These are phyloP conservation scores for Ceratocystis cubensis DNA, from an alignment of 2,329 filamentous ascomycete genomes.

Conservation along the genomic window DNA sequence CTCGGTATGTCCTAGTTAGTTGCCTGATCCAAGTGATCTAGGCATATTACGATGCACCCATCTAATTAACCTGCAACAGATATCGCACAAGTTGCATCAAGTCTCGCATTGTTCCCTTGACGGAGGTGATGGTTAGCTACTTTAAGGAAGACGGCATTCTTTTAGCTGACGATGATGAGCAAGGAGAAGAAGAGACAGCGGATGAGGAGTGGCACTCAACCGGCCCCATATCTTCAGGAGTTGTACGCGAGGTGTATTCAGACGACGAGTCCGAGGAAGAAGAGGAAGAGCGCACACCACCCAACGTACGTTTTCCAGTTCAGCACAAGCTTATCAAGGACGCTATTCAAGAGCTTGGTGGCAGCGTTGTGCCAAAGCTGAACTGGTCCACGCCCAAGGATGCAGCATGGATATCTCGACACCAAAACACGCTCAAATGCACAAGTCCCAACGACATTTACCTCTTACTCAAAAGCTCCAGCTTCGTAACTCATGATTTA, in stretches of 20 bases:
- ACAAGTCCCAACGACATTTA: conserved; percentile 82
- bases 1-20: conserved; percentile 39
- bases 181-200: conserved; percentile 42
- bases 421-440: conserved; percentile 86
- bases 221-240: conserved; percentile 22
- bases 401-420: conserved; percentile 74
- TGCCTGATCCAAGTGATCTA: background rate
- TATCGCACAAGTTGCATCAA: conserved; percentile 74
- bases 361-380: conserved; percentile 78
- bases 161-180: conserved; percentile 55
- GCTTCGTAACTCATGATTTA: conserved; percentile 87
- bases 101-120: conserved; percentile 69
- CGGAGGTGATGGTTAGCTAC: conserved; percentile 66
- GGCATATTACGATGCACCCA: background rate
- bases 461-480: conserved; percentile 82
- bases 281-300: conserved; percentile 31
- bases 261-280: conserved; percentile 34
- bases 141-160: conserved; percentile 87
- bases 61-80: conserved; percentile 9
- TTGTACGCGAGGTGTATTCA: conserved; percentile 33
- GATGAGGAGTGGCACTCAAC: conserved; percentile 38
- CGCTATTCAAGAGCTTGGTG: conserved; percentile 69
- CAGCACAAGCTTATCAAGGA: conserved; percentile 65
- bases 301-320: conserved; percentile 51
- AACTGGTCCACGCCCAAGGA: conserved; percentile 98